Conservation (phyloP, 2,329 filamentous ascomycete genomes). For the Chrysoporthe deuterocubensis region DNA sequence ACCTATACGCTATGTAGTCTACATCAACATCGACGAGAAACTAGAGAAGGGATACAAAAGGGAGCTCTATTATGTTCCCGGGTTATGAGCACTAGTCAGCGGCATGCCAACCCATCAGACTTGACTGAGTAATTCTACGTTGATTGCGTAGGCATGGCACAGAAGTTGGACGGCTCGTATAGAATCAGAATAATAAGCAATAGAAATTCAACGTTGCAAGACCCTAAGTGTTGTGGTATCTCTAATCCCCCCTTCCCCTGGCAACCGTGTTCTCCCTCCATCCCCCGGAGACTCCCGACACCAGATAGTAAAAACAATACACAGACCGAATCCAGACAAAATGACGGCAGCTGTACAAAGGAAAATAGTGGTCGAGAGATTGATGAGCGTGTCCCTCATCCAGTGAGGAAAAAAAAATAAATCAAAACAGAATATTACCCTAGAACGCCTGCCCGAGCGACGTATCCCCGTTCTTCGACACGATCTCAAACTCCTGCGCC, state of each 20-base stretch:
- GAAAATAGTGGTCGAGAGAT: slow-evolving; percentile 3
- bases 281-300: neutral
- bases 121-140: no score
- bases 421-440: no score
- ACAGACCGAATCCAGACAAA: neutral
- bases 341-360: slow-evolving; percentile 14
- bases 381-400: neutral
- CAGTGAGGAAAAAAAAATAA: neutral
- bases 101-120: no score
- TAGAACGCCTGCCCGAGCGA: slow-evolving; percentile 23
- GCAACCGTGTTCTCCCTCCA: neutral
- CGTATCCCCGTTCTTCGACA: slow-evolving; percentile 14
- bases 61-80: neutral
- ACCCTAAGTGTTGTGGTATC: neutral
- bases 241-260: neutral
- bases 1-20: neutral
- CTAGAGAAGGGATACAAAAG: neutral
- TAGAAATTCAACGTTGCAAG: neutral
- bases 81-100: no score
- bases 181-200: no score
- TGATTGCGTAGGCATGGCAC: neutral
- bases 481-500: slow-evolving; percentile 29
- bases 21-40: neutral
- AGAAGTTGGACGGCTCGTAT: neutral
- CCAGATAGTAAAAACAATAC: neutral